A percentile compares a stretch with the other conserved stretches of the same genome.
phyloP scores from a whole-genome alignment of 768 basidiomycete species.

The Leccinum longicurvipes region DNA sequence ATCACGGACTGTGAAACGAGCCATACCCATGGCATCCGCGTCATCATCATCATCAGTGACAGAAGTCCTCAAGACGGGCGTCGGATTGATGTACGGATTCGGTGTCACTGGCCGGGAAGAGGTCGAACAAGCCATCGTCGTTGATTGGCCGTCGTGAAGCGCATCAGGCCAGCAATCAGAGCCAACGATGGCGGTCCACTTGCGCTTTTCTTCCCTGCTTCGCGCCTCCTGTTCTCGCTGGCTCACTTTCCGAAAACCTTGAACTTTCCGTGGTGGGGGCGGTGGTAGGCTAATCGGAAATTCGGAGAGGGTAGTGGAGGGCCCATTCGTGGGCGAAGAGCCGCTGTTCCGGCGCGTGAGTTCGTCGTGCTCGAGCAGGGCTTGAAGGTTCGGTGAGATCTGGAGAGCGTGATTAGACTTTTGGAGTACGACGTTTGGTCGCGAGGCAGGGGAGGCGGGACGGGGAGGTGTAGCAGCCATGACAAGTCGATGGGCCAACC shows the following conservation, averaged over 20 bases:
- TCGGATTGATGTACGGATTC: slow-evolving; percentile 38
- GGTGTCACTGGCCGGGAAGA: slow-evolving; percentile 22
- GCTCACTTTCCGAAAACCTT: slow-evolving; percentile 9
- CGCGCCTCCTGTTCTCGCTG: slow-evolving; percentile 20
- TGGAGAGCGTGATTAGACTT: slow-evolving; percentile 31
- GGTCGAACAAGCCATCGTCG: background rate
- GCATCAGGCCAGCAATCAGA: slow-evolving; percentile 27
- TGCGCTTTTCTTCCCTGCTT: slow-evolving; percentile 15
- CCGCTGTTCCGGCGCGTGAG: slow-evolving; percentile 35
- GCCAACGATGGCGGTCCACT: slow-evolving; percentile 6
- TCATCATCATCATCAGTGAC: slow-evolving; percentile 4
- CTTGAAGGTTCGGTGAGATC: slow-evolving; percentile 60
- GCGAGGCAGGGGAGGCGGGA: slow-evolving; percentile 12
- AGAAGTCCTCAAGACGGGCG: slow-evolving; percentile 26
- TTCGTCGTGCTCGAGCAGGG: slow-evolving; percentile 56
- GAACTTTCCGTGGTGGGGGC: slow-evolving; percentile 32
- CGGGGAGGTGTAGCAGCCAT: slow-evolving; percentile 27
- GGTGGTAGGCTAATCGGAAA: slow-evolving; percentile 30
- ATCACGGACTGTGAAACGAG: background rate
- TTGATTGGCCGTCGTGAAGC: slow-evolving; percentile 9
- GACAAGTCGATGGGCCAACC: background rate
- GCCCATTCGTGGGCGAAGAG: slow-evolving; percentile 20
- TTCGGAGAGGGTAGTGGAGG: slow-evolving; percentile 9
- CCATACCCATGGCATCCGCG: slow-evolving; percentile 14
- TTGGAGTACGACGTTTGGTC: background rate